phyloP scores from a whole-genome alignment of 768 basidiomycete species.

The Boletellus sp. region DNA sequence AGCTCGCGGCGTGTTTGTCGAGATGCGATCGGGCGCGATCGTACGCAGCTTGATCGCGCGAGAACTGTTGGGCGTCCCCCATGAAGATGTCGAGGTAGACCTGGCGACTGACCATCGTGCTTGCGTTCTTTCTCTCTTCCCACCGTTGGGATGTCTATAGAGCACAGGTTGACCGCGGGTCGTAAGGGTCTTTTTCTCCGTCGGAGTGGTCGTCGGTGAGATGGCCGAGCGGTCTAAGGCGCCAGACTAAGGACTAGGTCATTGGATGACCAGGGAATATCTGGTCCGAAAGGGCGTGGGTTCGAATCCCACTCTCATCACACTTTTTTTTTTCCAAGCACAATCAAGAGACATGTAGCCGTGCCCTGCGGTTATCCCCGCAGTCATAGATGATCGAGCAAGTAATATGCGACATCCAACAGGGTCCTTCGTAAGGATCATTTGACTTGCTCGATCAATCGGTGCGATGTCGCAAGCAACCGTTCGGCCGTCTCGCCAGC shows the following conservation, averaged over 20 bases:
- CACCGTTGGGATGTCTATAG: too few species aligned
- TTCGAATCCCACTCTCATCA: constrained; percentile 41
- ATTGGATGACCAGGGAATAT: constrained; percentile 26
- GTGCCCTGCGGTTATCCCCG: too few species aligned
- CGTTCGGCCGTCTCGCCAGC: constrained; percentile 51
- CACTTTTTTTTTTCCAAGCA: not conserved
- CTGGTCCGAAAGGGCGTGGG: constrained; percentile 41
- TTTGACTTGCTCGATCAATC: too few species aligned
- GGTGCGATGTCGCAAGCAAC: constrained; percentile 18
- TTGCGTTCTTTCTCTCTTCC: too few species aligned
- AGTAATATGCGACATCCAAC: too few species aligned
- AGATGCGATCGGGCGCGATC: constrained; percentile 34
- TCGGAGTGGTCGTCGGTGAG: constrained; percentile 19
- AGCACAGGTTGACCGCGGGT: too few species aligned
- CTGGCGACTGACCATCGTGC: constrained; percentile 7
- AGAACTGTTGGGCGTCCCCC: constrained; percentile 34
- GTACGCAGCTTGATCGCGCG: constrained; percentile 28
- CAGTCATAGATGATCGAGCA: too few species aligned
- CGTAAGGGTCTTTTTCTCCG: constrained; percentile 4
- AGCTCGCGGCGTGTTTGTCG: constrained; percentile 36
- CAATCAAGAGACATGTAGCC: too few species aligned
- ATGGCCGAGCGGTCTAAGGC: constrained; percentile 64
- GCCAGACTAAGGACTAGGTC: constrained; percentile 52
- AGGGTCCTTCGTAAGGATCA: too few species aligned
- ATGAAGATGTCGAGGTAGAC: constrained; percentile 42